phyloP scores from a whole-genome alignment of 768 basidiomycete species.

The Lyophyllum atratum region DNA sequence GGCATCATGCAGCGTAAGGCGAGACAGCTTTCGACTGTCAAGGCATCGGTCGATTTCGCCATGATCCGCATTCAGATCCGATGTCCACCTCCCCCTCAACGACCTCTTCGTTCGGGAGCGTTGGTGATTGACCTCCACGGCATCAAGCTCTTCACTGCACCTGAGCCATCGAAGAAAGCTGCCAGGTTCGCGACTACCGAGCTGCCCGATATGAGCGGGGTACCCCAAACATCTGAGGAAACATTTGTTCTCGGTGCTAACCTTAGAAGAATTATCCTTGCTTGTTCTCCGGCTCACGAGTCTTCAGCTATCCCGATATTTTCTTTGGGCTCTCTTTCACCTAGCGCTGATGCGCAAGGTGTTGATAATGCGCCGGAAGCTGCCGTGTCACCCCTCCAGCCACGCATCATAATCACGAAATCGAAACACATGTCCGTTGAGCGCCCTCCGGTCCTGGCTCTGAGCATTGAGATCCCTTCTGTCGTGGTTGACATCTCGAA shows the following conservation, averaged over 20 bases:
- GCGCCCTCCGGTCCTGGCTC: constrained; percentile 22
- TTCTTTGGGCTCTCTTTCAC: constrained; percentile 48
- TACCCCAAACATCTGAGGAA: constrained; percentile 5
- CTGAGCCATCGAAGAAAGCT: constrained; percentile 21
- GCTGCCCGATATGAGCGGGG: not conserved
- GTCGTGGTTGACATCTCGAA: constrained; percentile 67
- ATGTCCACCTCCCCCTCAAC: constrained; percentile 56
- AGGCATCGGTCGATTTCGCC: constrained; percentile 43
- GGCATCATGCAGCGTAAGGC: constrained; percentile 1
- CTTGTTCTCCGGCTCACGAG: constrained; percentile 44
- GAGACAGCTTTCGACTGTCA: constrained; percentile 10
- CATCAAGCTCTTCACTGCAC: constrained; percentile 39
- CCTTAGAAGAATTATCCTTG: constrained; percentile 48
- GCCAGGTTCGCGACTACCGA: constrained; percentile 30
- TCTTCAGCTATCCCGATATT: constrained; percentile 45
- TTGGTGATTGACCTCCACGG: constrained; percentile 65
- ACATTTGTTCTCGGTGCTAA: constrained; percentile 38
- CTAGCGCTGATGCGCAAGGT: constrained; percentile 14
- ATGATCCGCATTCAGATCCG: constrained; percentile 70
- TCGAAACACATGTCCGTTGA: constrained; percentile 19
- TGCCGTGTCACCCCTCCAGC: constrained; percentile 26
- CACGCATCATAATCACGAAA: constrained; percentile 35
- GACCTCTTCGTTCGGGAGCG: constrained; percentile 63
- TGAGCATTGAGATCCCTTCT: constrained; percentile 58
- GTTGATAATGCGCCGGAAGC: constrained; percentile 7